These are phyloP conservation scores for Drechslerella dactyloides DNA, from an alignment of 2,329 filamentous ascomycete species.

Conservation along the genomic window DNA sequence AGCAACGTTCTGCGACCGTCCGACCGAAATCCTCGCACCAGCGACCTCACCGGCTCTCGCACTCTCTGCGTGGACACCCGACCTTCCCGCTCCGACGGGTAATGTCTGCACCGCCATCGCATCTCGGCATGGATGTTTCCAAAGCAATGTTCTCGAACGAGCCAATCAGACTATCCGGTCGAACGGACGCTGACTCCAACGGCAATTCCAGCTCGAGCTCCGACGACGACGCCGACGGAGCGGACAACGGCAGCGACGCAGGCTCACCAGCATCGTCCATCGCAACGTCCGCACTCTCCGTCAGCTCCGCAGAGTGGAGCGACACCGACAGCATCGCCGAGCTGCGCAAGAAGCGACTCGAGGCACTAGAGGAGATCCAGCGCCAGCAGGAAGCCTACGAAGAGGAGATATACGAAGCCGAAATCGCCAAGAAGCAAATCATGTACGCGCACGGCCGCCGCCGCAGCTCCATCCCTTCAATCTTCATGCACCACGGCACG, in stretches of 20 bases:
- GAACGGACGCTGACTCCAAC: conserved; percentile 14
- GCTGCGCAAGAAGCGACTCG: conserved; percentile 32
- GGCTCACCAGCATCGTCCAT: conserved; percentile 32
- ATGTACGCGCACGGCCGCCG: conserved; percentile 17
- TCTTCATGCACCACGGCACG: conserved; percentile 36
- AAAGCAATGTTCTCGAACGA: conserved; percentile 45
- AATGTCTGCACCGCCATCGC: conserved; percentile 14
- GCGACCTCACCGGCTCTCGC: conserved; percentile 8
- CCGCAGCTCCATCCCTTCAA: conserved; percentile 45
- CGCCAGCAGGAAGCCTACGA: conserved; percentile 22
- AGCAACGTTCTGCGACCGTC: not conserved
- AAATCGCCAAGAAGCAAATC: conserved; percentile 12
- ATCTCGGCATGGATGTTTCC: conserved; percentile 25
- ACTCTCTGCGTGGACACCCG: not conserved
- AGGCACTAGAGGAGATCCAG: conserved; percentile 34
- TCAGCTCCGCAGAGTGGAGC: conserved; percentile 45
- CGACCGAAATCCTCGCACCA: conserved; percentile 18
- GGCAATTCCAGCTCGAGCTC: conserved; percentile 42
- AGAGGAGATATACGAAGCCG: not conserved
- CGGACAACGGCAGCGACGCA: conserved; percentile 24
- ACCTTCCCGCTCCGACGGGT: conserved; percentile 26
- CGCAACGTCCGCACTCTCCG: conserved; percentile 43
- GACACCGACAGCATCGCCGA: conserved; percentile 40
- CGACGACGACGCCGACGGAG: conserved; percentile 23
- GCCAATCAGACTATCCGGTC: conserved; percentile 37